Conservation (phyloP, 1,139 yeast species). For the Suhomyces yuchorum region DNA sequence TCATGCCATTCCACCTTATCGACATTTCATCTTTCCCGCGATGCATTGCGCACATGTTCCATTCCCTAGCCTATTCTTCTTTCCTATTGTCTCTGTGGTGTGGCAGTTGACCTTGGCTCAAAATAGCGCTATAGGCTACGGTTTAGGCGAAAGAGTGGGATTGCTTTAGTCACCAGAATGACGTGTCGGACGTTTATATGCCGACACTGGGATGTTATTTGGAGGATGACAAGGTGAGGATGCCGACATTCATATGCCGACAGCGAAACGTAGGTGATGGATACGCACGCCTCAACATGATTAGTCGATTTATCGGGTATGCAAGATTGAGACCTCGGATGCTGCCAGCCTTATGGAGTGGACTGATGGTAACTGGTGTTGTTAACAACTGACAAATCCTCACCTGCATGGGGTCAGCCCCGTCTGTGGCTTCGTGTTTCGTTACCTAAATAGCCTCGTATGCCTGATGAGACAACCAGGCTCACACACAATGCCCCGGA, state of each 20-base stretch:
- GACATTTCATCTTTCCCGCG: neutral
- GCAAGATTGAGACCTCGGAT: neutral
- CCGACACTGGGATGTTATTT: neutral
- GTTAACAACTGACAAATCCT: neutral
- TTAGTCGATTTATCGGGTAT: neutral
- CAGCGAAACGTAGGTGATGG: neutral
- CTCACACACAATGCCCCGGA: neutral
- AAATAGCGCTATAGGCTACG: neutral
- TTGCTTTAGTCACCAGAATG: too few species aligned
- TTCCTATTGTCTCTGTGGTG: neutral
- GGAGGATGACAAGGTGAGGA: neutral
- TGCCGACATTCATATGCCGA: neutral
- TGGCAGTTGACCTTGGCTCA: neutral
- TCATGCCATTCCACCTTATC: neutral
- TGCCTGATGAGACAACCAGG: neutral
- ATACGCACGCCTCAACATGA: neutral
- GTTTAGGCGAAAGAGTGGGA: neutral
- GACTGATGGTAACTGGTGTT: neutral
- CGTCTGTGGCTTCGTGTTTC: neutral
- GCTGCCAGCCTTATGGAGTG: neutral
- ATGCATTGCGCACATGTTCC: neutral
- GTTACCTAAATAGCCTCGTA: neutral
- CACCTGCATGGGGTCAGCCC: neutral
- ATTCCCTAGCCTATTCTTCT: neutral
- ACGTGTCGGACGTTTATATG: neutral